phyloP scores from a whole-genome alignment of 495 filamentous ascomycete genomes.

The Penicillium cataractarum region DNA sequence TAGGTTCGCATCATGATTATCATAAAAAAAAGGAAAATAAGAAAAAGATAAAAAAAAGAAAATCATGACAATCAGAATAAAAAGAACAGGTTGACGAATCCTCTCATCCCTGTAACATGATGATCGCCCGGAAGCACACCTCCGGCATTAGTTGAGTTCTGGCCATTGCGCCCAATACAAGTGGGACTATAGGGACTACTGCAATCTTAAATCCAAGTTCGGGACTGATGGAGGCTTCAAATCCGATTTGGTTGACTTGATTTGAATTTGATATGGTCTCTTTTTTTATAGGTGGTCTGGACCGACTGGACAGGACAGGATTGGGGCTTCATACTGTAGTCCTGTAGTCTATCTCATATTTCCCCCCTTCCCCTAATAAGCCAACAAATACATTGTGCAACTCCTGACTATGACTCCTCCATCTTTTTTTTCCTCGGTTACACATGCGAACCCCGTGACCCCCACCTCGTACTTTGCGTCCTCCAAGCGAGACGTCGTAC shows the following conservation, averaged over 20 bases:
- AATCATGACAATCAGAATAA: not conserved
- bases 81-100: not conserved
- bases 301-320: not conserved
- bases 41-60: not conserved
- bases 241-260: no score
- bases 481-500: not conserved
- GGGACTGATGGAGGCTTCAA: not conserved
- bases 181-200: not conserved
- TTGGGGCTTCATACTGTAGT: no score
- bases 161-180: not conserved
- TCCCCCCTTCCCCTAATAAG: no score
- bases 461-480: not conserved
- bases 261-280: not conserved
- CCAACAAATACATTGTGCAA: no score
- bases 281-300: not conserved
- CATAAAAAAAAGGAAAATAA: not conserved
- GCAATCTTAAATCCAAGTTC: conserved; percentile 3
- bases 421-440: not conserved
- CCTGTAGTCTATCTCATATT: no score
- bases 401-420: no score
- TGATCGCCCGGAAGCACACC: conserved; percentile 20
- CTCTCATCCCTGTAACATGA: conserved; percentile 10
- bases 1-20: not conserved
- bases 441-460: not conserved
- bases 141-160: conserved; percentile 13